Conservation (phyloP, 208 protist species). For the Leishmania tarentolae region DNA sequence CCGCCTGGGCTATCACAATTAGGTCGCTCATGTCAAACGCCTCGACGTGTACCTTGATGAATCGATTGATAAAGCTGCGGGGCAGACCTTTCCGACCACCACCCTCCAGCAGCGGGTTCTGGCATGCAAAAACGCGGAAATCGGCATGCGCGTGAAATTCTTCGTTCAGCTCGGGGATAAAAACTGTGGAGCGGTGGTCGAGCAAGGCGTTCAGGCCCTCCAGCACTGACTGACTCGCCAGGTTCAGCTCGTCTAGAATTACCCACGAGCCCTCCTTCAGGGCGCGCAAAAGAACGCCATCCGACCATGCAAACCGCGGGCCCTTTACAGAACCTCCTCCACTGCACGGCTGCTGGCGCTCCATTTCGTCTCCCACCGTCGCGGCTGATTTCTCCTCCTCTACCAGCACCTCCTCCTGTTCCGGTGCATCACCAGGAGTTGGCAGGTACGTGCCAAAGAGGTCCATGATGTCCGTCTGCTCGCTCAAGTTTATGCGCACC, state of each 20-base stretch:
- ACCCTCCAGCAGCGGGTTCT: constrained; percentile 98
- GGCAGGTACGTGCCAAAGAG: constrained; percentile 94
- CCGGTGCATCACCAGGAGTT: constrained; percentile 27
- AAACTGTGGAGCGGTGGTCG: constrained; percentile 97
- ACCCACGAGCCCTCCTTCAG: constrained; percentile 98
- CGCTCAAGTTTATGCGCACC: constrained; percentile 99
- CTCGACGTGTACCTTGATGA: constrained; percentile 97
- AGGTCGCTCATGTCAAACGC: constrained; percentile 88
- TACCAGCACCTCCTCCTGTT: constrained; percentile 35
- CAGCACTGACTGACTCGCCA: constrained; percentile 99
- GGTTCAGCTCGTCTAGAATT: constrained; percentile 99
- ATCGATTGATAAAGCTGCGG: constrained; percentile 99
- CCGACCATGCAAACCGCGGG: constrained; percentile 97
- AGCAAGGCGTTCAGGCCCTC: constrained; percentile 99
- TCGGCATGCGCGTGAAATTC: constrained; percentile 79
- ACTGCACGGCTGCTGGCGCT: constrained; percentile 43
- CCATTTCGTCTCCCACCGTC: constrained; percentile 35
- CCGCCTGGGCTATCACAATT: constrained; percentile 77
- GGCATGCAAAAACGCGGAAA: constrained; percentile 99
- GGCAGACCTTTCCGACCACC: constrained; percentile 99
- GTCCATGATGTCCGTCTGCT: constrained; percentile 99
- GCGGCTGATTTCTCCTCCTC: constrained; percentile 27
- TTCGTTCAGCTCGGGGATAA: constrained; percentile 93
- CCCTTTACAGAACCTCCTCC: constrained; percentile 20
- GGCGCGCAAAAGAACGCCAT: constrained; percentile 98